Evolutionary conservation across 306 rosid genomes (phyloP), one percentile per base, ranked within the genome.

Genomic region (Prunus mume): DNA sequence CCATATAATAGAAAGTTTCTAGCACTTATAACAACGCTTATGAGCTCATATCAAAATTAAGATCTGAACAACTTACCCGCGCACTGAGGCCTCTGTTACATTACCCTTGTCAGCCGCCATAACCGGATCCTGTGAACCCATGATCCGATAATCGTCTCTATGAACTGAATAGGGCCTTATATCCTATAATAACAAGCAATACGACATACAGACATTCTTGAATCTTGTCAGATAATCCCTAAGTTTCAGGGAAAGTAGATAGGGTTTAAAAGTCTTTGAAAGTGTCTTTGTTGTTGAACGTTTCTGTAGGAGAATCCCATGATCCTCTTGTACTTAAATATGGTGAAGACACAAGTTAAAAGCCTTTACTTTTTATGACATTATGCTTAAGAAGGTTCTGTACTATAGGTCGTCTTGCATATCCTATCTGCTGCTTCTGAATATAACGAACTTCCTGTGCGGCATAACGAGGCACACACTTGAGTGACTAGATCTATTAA

Each of bases 361-460:
- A 28, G 9, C 38, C 38, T 32, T 34, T 38, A 38, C 14, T 24
- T n/a, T 15, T 28, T 14, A 68, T 71, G 12, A 64, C 51, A 55
- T 32, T 28, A 15, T 69, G 49, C 83, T 72, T 43, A 71, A 12
- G 2, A 30, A 68, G 34, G 63, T 55, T 60, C 68, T 79, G 57
- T 24, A 17, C 3, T 85, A 76, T 68, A 93, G 98, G 98, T 94
- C 62, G 90, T 94, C 85, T 79, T 92, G 89, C 97, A 90, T 81
- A 85, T 94, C 54, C 84, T 94, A 69, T 90, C 98, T 24, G 98
- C 95, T 56, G 97, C 98, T 65, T 87, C 90, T 32, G 97, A 94
- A 87, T 94, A 90, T 76, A 81, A 90, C 88, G 98, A 94, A 77
- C 97, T 94, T 73, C 98, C 98, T 68, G 98, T 94, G 80, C 95